Conservation (phyloP, 2,329 filamentous ascomycete species). For the Bimuria novae-zelandiae region DNA sequence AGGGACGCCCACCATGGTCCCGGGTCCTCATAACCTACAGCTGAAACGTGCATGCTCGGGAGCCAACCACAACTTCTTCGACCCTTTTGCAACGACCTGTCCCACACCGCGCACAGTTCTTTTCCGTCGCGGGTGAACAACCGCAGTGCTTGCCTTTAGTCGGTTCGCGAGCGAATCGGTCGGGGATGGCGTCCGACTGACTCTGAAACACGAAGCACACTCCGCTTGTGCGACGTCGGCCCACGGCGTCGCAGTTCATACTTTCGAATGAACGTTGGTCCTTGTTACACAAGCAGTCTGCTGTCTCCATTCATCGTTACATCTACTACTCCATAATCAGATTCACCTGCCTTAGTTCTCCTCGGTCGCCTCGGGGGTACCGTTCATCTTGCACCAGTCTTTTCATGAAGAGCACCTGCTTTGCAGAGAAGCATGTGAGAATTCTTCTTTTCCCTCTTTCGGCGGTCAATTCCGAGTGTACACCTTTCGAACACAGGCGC, state of each 20-base stretch:
- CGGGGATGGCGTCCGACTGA: neutral
- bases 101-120: slow-evolving; percentile 2
- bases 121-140: neutral
- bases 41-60: slow-evolving; percentile 33
- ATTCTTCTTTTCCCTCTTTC: slow-evolving; percentile 8
- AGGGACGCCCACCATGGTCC: slow-evolving; percentile 31
- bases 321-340: slow-evolving; percentile 39
- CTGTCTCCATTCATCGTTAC: slow-evolving; percentile 39
- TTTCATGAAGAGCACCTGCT: neutral
- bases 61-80: slow-evolving; percentile 9
- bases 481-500: slow-evolving; percentile 6
- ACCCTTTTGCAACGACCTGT: slow-evolving; percentile 15
- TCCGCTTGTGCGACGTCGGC: slow-evolving; percentile 26
- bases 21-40: slow-evolving; percentile 30
- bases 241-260: slow-evolving; percentile 19
- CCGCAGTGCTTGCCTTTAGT: neutral
- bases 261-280: slow-evolving; percentile 22
- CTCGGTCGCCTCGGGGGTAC: slow-evolving; percentile 11
- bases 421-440: slow-evolving; percentile 6
- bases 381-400: slow-evolving; percentile 5
- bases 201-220: slow-evolving; percentile 11
- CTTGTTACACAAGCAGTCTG: slow-evolving; percentile 33
- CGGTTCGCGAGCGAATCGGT: neutral
- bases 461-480: slow-evolving; percentile 1
- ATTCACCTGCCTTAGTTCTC: slow-evolving; percentile 29